Percentiles rank a stretch among this genome's conserved stretches.
Conservation (phyloP, 345 rosid genomes). For the Gynandropsis gynandra region DNA sequence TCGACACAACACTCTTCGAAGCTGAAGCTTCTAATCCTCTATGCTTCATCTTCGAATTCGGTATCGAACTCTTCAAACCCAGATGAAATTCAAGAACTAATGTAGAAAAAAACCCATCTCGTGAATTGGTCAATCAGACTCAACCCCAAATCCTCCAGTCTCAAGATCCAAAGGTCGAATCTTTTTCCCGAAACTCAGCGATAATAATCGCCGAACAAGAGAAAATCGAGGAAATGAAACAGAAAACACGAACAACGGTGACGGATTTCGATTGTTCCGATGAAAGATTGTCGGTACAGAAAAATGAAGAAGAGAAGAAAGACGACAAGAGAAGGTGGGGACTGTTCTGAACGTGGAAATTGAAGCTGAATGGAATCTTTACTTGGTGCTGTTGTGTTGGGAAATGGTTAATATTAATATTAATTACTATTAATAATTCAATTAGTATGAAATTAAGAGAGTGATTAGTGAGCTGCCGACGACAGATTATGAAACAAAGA, state of each 20-base stretch:
- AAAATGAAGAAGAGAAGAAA: neutral
- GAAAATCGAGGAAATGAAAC: slow-evolving; percentile 4
- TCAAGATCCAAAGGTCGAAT: slow-evolving; percentile 27
- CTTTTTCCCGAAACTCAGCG: neutral
- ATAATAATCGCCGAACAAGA: too few relatives aligned
- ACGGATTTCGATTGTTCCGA: slow-evolving; percentile 19
- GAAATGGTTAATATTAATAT: neutral
- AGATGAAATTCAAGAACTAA: slow-evolving; percentile 3
- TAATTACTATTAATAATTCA: slow-evolving; percentile 7
- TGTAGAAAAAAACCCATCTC: slow-evolving; percentile 15
- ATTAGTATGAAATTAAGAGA: neutral
- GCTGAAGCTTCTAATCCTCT: slow-evolving; percentile 28
- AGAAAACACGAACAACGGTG: neutral
- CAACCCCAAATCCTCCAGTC: slow-evolving; percentile 11
- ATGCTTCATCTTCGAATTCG: slow-evolving; percentile 21
- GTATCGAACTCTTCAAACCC: neutral
- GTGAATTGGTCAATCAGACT: slow-evolving; percentile 14
- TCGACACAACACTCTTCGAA: slow-evolving; percentile 46
- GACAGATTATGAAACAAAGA: too few relatives aligned
- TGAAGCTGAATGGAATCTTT: slow-evolving; percentile 25
- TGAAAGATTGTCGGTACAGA: slow-evolving; percentile 14
- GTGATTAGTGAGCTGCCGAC: neutral
- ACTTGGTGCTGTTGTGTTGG: slow-evolving; percentile 12
- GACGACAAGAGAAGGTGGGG: slow-evolving; percentile 19
- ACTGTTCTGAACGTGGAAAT: slow-evolving; percentile 20